These are phyloP conservation scores for Cotoneaster glaucophyllus DNA, from an alignment of 306 rosid species.

Conservation along the genomic window DNA sequence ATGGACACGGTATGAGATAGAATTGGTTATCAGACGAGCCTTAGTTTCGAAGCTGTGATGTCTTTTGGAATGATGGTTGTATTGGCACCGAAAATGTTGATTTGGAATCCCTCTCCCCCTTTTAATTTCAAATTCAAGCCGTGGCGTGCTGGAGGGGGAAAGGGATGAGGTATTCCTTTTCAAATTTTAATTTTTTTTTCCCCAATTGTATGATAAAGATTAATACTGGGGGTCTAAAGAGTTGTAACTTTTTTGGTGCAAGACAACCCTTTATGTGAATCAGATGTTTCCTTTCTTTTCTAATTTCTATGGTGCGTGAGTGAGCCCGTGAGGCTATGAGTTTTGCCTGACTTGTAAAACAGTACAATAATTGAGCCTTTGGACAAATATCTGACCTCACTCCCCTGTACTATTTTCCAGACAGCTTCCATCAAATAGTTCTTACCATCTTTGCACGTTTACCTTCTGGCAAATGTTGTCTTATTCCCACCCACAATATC, in stretches of 20 bases:
- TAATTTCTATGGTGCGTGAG: not conserved
- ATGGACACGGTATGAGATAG: not conserved
- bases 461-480: constrained; percentile 35
- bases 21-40: not conserved
- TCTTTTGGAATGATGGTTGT: not conserved
- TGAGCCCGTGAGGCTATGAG: not conserved
- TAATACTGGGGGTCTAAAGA: not conserved
- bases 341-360: constrained; percentile 14
- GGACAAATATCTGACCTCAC: constrained; percentile 22
- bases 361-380: constrained; percentile 27
- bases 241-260: not conserved
- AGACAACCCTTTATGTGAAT: constrained; percentile 1
- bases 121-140: not conserved
- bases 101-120: not conserved
- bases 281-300: constrained; percentile 7
- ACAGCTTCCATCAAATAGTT: constrained; percentile 33
- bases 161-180: not conserved
- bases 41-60: not conserved
- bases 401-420: constrained; percentile 16
- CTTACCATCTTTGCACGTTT: constrained; percentile 34
- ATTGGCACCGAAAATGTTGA: not conserved
- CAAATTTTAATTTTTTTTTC: not conserved
- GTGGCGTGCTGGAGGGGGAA: not conserved
- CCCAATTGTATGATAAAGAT: not conserved
- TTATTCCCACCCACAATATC: constrained; percentile 20